Percentiles rank a stretch among this genome's conserved stretches.
Evolutionary conservation across 1,284 basidiomycete genomes (phyloP).

Genomic region (Microstroma glucosiphilum): DNA sequence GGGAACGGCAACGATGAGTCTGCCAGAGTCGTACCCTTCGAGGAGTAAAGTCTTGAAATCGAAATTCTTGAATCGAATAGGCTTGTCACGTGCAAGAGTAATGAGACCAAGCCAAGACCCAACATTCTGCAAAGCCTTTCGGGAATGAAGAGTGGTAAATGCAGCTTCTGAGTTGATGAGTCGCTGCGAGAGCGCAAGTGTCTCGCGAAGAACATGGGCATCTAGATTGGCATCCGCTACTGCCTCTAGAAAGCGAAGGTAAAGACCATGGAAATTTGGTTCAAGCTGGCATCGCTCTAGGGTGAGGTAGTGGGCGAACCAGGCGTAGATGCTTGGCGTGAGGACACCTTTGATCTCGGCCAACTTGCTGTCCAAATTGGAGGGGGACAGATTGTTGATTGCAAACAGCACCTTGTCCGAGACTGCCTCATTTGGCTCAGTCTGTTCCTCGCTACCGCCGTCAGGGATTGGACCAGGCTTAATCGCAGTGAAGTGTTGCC

Average conservation of each 20-base stretch:
- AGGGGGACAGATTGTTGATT: constrained; percentile 92
- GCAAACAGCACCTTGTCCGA: constrained; percentile 96
- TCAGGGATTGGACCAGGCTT: constrained; percentile 51
- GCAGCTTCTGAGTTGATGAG: constrained; percentile 90
- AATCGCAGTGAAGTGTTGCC: constrained; percentile 53
- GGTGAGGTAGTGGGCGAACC: constrained; percentile 97
- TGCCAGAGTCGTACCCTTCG: constrained; percentile 87
- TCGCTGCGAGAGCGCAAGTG: constrained; percentile 68
- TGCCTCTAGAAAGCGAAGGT: constrained; percentile 84
- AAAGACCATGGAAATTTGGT: constrained; percentile 93
- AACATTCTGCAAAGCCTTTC: constrained; percentile 84
- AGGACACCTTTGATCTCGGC: constrained; percentile 33
- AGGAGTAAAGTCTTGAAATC: constrained; percentile 93
- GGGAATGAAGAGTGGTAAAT: constrained; percentile 71
- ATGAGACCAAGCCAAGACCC: constrained; percentile 91
- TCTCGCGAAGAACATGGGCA: constrained; percentile 79
- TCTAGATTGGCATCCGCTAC: constrained; percentile 51
- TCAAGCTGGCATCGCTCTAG: constrained; percentile 92
- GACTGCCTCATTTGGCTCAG: constrained; percentile 71
- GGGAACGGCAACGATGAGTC: constrained; percentile 88
- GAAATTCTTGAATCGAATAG: constrained; percentile 86
- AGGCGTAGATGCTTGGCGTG: constrained; percentile 55
- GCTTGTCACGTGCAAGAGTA: constrained; percentile 83
- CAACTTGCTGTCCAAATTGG: constrained; percentile 73
- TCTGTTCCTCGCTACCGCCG: constrained; percentile 23